Evolutionary conservation across 2,329 filamentous ascomycete species (phyloP), one percentile per base, ranked within the genome.

Genomic region (Pyrenochaeta sp.): DNA sequence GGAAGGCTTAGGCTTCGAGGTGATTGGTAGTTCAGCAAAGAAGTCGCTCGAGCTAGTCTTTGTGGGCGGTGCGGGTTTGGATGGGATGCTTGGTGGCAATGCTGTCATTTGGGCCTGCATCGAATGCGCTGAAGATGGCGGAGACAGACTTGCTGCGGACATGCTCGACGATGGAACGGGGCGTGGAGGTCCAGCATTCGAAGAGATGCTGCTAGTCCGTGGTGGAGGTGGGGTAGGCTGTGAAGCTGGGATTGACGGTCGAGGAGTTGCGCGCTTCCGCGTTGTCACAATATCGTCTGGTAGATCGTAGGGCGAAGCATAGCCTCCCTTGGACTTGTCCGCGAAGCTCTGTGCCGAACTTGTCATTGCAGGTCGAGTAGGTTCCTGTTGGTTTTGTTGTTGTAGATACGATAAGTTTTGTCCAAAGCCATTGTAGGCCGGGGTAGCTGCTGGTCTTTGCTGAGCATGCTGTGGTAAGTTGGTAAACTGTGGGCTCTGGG

Each of bases 241-340:
- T 42, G 55, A 40, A 50, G 67, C 61, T 49, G 77, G 67, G n/a
- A 72, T 52, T 9, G 68, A 54, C 27, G 68, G 54, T 50, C 75
- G 67, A 52, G 68, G 68, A 27, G 72, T 68, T 39, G 73, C 67
- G 55, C 81, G 90, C 89, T 75, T 88, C 83, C 70, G 90, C 27
- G 83, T 88, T 66, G 90, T 90, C 28, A 90, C 86, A 30, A 99
- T 85, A 53, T 97, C 94, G 78, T 95, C 91, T 3, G 95, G 95
- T 22, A 99, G 83, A 79, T 99, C 96, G 70, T 97, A 99, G 0
- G 95, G 95, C 22, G 94, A 98, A 48, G 90, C 86, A 75, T 99
- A 99, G 7, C 94, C 93, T 54, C 91, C 91, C 78, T 96, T 98
- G 2, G 92, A 82, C 77, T 96, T 96, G 76, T 94, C 90, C 5